A percentile compares a stretch with the other conserved stretches of the same genome.
phyloP scores from a whole-genome alignment of 1,284 basidiomycete species.

The Ustanciosporium gigantosporum region DNA sequence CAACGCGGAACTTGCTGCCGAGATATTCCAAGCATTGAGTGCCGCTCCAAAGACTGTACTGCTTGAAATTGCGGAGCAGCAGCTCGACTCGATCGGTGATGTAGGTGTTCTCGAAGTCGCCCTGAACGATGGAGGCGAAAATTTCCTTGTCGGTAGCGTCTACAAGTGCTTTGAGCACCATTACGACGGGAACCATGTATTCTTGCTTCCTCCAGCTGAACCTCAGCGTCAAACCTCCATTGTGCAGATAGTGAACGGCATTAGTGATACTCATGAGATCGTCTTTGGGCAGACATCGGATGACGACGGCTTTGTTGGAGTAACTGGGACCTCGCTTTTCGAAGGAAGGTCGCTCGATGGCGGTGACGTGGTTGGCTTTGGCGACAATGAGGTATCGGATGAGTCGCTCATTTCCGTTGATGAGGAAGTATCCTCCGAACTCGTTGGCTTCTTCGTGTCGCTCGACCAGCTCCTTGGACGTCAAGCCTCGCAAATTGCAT shows the following conservation, averaged over 20 bases:
- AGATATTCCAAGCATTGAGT: conserved; percentile 92
- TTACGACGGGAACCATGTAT: conserved; percentile 97
- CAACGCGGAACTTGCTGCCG: conserved; percentile 96
- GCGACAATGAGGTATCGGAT: conserved; percentile 94
- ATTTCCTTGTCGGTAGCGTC: conserved; percentile 91
- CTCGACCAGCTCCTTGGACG: conserved; percentile 82
- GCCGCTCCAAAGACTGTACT: conserved; percentile 81
- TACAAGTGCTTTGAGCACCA: conserved; percentile 93
- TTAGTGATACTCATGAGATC: conserved; percentile 70
- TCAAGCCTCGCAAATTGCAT: conserved; percentile 84
- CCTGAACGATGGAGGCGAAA: conserved; percentile 95
- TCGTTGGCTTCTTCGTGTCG: conserved; percentile 97
- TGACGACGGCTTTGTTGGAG: conserved; percentile 89
- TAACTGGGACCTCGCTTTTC: conserved; percentile 91
- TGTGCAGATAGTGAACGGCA: conserved; percentile 93
- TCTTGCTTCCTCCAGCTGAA: conserved; percentile 99
- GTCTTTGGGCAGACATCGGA: conserved; percentile 77
- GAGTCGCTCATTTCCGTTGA: conserved; percentile 98
- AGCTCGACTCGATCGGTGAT: conserved; percentile 96
- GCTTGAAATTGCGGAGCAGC: conserved; percentile 89
- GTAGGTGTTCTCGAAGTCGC: conserved; percentile 96
- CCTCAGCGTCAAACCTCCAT: conserved; percentile 90
- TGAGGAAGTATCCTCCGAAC: conserved; percentile 97
- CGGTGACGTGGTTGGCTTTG: conserved; percentile 84
- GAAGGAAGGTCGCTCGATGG: conserved; percentile 83